A percentile compares a stretch with the other conserved stretches of the same genome.
Conservation (phyloP, 768 basidiomycete genomes). For the Naganishia onofrii region DNA sequence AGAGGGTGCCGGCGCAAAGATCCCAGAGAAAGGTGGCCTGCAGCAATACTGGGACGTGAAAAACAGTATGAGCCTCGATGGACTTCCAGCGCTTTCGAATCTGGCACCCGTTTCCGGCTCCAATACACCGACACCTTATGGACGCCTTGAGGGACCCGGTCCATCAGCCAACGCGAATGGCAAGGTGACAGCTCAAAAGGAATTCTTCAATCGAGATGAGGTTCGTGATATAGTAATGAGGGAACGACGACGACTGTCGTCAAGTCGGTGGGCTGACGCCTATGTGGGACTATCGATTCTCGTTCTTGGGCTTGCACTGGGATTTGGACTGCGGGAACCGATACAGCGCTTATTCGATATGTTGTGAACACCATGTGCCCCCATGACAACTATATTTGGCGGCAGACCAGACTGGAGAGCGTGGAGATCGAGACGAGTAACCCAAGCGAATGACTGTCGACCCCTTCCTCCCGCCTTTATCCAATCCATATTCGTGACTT, state of each 20-base stretch:
- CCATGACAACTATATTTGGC: no score
- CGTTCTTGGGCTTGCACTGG: conserved; percentile 8
- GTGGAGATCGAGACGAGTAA: no score
- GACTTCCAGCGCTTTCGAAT: conserved; percentile 11
- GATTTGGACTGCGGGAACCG: neutral
- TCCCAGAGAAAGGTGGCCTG: conserved; percentile 8
- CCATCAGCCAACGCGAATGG: neutral
- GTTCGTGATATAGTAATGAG: conserved; percentile 11
- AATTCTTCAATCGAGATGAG: neutral
- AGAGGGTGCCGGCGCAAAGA: neutral
- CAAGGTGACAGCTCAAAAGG: neutral
- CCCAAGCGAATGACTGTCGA: no score
- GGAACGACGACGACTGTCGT: conserved; percentile 11
- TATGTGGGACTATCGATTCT: neutral
- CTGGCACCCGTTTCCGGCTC: conserved; percentile 22
- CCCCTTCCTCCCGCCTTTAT: no score
- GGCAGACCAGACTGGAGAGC: no score
- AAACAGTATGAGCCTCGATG: conserved; percentile 20
- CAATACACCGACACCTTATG: conserved; percentile 11
- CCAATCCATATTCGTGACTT: no score
- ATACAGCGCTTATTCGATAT: conserved; percentile 3
- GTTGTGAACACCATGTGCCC: neutral
- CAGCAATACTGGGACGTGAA: conserved; percentile 26
- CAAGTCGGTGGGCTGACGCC: conserved; percentile 9
- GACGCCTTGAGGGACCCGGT: neutral